phyloP scores from a whole-genome alignment of 2,329 filamentous ascomycete genomes.

The Pseudogymnoascus sp. region DNA sequence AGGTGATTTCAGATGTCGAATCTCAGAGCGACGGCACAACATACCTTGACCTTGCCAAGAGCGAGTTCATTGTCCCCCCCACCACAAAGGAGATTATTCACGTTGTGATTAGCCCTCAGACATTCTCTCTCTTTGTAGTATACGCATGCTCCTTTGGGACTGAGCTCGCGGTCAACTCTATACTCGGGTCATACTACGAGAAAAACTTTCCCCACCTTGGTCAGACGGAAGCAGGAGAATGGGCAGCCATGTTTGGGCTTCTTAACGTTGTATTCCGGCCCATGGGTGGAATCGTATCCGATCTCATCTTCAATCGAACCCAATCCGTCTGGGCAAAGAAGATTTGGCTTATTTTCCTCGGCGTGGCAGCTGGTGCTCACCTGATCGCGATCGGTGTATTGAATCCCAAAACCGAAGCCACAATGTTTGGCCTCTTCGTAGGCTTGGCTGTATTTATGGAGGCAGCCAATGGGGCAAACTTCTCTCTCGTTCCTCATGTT shows the following conservation, averaged over 20 bases:
- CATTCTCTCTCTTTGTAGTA: conserved; percentile 44
- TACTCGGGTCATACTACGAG: conserved; percentile 50
- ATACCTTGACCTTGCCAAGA: conserved; percentile 45
- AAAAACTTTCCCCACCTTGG: conserved; percentile 49
- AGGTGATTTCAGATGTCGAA: conserved; percentile 29
- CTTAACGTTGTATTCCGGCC: conserved; percentile 62
- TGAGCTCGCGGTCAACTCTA: conserved; percentile 53
- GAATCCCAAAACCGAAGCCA: conserved; percentile 50
- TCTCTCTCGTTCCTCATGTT: conserved; percentile 51
- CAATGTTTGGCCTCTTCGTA: conserved; percentile 66
- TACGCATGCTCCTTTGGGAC: conserved; percentile 57
- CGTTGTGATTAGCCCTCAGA: conserved; percentile 45
- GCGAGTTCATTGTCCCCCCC: conserved; percentile 47
- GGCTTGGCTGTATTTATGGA: conserved; percentile 72
- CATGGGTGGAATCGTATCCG: conserved; percentile 50
- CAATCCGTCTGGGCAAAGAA: conserved; percentile 52
- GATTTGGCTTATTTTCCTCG: conserved; percentile 45
- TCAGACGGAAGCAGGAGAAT: conserved; percentile 48
- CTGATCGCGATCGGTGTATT: conserved; percentile 49
- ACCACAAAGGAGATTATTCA: conserved; percentile 39
- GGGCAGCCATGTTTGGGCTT: conserved; percentile 68
- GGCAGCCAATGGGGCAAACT: conserved; percentile 55
- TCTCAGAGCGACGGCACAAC: conserved; percentile 34
- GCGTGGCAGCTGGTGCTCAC: conserved; percentile 46
- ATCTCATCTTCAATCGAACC: conserved; percentile 26